Evolutionary conservation across 2,329 filamentous ascomycete genomes (phyloP).

Genomic region (Beauveria brongniartii): DNA sequence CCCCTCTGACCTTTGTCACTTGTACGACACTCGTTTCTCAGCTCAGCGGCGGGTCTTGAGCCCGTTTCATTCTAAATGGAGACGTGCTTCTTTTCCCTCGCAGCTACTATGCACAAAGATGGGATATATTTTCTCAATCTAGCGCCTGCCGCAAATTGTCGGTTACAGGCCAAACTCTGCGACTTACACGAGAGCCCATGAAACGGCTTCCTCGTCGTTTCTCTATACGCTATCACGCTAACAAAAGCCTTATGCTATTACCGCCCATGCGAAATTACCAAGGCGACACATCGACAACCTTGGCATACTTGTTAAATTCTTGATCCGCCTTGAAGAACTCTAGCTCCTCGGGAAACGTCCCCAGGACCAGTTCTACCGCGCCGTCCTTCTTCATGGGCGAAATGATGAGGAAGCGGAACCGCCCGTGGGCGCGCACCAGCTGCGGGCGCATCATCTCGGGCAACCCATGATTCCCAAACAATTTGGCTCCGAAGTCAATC

Average conservation of each 20-base stretch:
- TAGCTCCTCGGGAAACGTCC: slow-evolving; percentile 22
- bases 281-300: slow-evolving; percentile 13
- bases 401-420: slow-evolving; percentile 20
- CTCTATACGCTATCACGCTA: neutral
- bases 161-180: neutral
- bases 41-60: neutral
- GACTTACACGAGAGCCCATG: neutral
- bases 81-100: neutral
- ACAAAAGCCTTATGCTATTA: neutral
- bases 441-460: slow-evolving; percentile 22
- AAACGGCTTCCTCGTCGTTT: neutral
- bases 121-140: slow-evolving; percentile 6
- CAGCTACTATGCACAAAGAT: neutral
- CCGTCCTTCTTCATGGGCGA: slow-evolving; percentile 22
- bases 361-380: slow-evolving; percentile 21
- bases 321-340: slow-evolving; percentile 19
- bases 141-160: neutral
- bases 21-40: neutral
- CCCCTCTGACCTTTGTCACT: neutral
- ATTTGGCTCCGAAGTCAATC: slow-evolving; percentile 20
- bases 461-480: slow-evolving; percentile 20
- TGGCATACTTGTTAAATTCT: slow-evolving; percentile 20
- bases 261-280: neutral
- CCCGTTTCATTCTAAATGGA: neutral
- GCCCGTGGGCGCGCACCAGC: slow-evolving; percentile 19